These are phyloP conservation scores for Sclerotinia spermophila DNA, from an alignment of 2,329 filamentous ascomycete species.

Conservation along the genomic window DNA sequence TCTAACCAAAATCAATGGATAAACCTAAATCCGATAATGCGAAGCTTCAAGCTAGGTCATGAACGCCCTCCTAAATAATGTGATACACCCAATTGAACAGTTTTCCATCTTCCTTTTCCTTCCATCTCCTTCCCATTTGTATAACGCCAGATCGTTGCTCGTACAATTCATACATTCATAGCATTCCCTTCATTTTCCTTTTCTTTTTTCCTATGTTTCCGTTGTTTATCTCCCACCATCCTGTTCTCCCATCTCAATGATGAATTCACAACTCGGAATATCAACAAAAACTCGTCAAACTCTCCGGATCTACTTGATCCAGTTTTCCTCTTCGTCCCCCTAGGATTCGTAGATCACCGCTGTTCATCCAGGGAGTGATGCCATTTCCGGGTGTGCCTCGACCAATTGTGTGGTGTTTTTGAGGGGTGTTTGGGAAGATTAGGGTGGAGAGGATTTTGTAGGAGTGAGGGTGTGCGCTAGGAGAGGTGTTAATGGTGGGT, in stretches of 20 bases:
- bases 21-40: neutral
- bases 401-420: neutral
- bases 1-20: neutral
- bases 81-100: neutral
- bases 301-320: constrained; percentile 12
- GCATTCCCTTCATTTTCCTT: neutral
- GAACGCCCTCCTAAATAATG: neutral
- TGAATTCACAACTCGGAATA: neutral
- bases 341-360: neutral
- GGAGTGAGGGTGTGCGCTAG: neutral
- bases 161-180: neutral
- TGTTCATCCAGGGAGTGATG: constrained; percentile 11
- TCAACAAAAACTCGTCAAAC: constrained; percentile 8
- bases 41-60: neutral
- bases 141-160: neutral
- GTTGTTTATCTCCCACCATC: neutral
- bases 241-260: neutral
- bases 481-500: neutral
- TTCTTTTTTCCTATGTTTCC: neutral
- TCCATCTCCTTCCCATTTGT: neutral
- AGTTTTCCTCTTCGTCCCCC: neutral
- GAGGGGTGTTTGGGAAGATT: neutral
- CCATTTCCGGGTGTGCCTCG: neutral
- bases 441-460: neutral
- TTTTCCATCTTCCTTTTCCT: neutral